Base-by-base conservation (phyloP, 495 filamentous ascomycete species). In the Penicillium angulare region DNA sequence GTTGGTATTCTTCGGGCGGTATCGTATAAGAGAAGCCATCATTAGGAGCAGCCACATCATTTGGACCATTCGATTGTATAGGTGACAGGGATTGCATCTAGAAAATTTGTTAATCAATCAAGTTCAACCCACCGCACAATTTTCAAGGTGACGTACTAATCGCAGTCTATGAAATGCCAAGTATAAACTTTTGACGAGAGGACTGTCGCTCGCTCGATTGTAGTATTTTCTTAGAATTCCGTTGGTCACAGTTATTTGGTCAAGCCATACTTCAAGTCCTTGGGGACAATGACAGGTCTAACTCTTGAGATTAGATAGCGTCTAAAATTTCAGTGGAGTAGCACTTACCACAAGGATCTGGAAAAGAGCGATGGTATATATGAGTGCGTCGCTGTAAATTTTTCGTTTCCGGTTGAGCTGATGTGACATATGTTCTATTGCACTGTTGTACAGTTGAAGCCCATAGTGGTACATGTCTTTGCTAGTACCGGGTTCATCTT, bases 371-470 rank as follows among this genome's bases (percentile, higher is more conserved):
- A 47, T 18, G 12, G 51, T 54, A 34, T 48, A 54, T 2, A 54
- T 23, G 9, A 49, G 46, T 22, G 48, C 51, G 34, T 47, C 51
- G 17, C 26, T 49, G 12, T 42, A 54, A 12, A 24, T 36, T 12
- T 54, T 54, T 23, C 50, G 50, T 20, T 40, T 40, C 36, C 17
- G 17, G 3, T 16, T 49, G 17, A 49, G 34, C 10, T 49, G 34
- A 23, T 24, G 9, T 15, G 46, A 43, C 17, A 54, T 21, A 38
- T 39, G 33, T 15, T 38, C 22, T 38, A 54, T 48, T 6, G 51
- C 51, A 48, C 44, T 29, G 10, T 47, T 47, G 27, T 54, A 54
- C 35, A 54, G 34, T n/a, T 49, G 39, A 13, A 54, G 51, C 5
- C 51, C 51, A 36, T 54, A 39, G 18, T 39, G 17, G 17, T 33